A percentile compares a stretch with the other conserved stretches of the same genome.
phyloP scores from a whole-genome alignment of 257 asterid species.

The Scutellaria baicalensis region DNA sequence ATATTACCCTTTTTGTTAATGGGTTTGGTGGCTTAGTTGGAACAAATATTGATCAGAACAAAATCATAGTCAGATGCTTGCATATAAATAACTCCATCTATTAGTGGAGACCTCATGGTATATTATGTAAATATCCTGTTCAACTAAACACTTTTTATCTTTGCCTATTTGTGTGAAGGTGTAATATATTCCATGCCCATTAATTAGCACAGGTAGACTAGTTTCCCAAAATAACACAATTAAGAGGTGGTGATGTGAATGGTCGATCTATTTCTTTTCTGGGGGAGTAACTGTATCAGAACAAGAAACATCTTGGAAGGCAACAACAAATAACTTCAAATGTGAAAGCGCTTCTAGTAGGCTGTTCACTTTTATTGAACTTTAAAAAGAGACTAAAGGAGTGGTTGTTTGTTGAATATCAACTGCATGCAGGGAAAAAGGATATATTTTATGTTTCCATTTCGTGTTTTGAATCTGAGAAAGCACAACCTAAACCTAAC shows the following conservation, averaged over 20 bases:
- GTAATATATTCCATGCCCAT: not conserved
- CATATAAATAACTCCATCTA: not conserved
- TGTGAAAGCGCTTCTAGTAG: not conserved
- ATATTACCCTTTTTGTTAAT: not conserved
- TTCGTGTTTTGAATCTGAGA: not conserved
- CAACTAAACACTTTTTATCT: not conserved
- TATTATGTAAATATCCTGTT: not conserved
- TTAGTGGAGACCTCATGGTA: not conserved
- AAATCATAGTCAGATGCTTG: not conserved
- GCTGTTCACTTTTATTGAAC: slow-evolving; percentile 6
- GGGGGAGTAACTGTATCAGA: not conserved
- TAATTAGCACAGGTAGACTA: not conserved
- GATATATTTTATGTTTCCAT: not conserved
- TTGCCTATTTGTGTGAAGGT: not conserved
- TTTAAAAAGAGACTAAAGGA: not conserved
- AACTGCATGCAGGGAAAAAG: not conserved
- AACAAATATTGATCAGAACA: not conserved
- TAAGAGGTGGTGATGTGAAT: not conserved
- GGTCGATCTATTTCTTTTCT: not conserved
- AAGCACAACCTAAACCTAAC: not conserved
- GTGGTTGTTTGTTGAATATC: not conserved
- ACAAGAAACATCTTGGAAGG: not conserved
- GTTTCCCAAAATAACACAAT: not conserved
- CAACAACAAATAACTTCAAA: not conserved
- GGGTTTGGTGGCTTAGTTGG: not conserved